Base-by-base conservation (phyloP, 345 rosid genomes). In the Hirschfeldia incana region DNA sequence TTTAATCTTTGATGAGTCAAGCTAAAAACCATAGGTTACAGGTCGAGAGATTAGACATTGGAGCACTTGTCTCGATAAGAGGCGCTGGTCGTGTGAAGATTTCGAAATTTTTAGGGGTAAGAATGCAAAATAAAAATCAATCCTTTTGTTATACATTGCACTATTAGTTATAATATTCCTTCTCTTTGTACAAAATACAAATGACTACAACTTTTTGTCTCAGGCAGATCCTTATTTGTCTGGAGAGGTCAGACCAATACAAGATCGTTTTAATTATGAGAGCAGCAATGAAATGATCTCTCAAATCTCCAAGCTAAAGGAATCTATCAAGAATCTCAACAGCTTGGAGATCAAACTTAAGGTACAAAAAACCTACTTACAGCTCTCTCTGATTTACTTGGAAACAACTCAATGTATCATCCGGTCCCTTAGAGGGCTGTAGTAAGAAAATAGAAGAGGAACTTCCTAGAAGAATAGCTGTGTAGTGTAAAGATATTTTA, bases 221-320 rank as follows among this genome's bases (percentile, higher is more conserved):
- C 93, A 87, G 97, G 89, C 91, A 81, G 92, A 86, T 74, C 94
- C 94, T 69, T 92, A 86, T 83, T 83, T 86, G 85, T 81, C 78
- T 70, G 97, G 97, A n/a, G 88, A 88, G 77, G 88, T 92, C 82
- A 77, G 77, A 42, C 89, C 97, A 12, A 57, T 83, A 67, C 85
- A 80, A 75, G 95, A 90, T 74, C 91, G 86, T 74, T 12, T 32
- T 15, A 73, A 21, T 83, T 49, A 53, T 69, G 85, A 75, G 46
- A 53, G 69, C 64, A 57, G 82, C 61, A 53, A 76, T 61, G 65
- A 72, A 37, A n/a, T 86, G 62, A 84, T 67, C 60, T 72, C 86
- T n/a, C 76, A 79, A 83, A 57, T 89, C 65, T 69, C 67, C 32
- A 30, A 76, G 67, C 80, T 92, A 13, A 88, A 83, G 80, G 94